Conservation (phyloP, 2,329 filamentous ascomycete species). For the Fusarium cicatricum region DNA sequence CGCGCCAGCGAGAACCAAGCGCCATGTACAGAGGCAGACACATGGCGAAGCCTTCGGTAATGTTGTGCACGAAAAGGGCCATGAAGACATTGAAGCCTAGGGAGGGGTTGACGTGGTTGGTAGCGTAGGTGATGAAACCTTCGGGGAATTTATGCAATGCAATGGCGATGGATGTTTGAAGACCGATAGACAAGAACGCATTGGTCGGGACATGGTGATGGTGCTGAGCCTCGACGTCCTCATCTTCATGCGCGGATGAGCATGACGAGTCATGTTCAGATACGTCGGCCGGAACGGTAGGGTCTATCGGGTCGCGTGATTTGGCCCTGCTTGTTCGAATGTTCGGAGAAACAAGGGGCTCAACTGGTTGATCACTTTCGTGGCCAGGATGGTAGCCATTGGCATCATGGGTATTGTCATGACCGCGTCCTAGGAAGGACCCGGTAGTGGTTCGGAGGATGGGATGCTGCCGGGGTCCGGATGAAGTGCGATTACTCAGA, state of each 20-base stretch:
- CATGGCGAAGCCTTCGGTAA: slow-evolving; percentile 95
- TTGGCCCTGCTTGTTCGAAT: slow-evolving; percentile 51
- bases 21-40: slow-evolving; percentile 93
- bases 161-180: slow-evolving; percentile 95
- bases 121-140: slow-evolving; percentile 90
- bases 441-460: slow-evolving; percentile 55
- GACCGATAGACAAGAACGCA: slow-evolving; percentile 91
- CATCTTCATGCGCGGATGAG: slow-evolving; percentile 47
- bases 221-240: slow-evolving; percentile 66
- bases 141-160: slow-evolving; percentile 95
- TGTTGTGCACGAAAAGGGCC: slow-evolving; percentile 97
- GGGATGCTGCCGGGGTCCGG: slow-evolving; percentile 47
- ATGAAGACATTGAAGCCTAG: slow-evolving; percentile 94
- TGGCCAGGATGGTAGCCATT: slow-evolving; percentile 38
- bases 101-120: slow-evolving; percentile 91
- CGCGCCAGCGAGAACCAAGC: slow-evolving; percentile 78
- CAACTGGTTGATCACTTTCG: slow-evolving; percentile 30
- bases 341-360: slow-evolving; percentile 44
- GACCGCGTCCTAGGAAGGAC: slow-evolving; percentile 42
- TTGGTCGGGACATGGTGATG: slow-evolving; percentile 97
- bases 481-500: slow-evolving; percentile 50
- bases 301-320: slow-evolving; percentile 49
- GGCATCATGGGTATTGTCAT: slow-evolving; percentile 40
- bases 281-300: slow-evolving; percentile 33
- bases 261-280: slow-evolving; percentile 40